Evolutionary conservation across 2,329 filamentous ascomycete species (phyloP), one percentile per base, ranked within the genome.

Genomic region (Paecilomyces sp.): DNA sequence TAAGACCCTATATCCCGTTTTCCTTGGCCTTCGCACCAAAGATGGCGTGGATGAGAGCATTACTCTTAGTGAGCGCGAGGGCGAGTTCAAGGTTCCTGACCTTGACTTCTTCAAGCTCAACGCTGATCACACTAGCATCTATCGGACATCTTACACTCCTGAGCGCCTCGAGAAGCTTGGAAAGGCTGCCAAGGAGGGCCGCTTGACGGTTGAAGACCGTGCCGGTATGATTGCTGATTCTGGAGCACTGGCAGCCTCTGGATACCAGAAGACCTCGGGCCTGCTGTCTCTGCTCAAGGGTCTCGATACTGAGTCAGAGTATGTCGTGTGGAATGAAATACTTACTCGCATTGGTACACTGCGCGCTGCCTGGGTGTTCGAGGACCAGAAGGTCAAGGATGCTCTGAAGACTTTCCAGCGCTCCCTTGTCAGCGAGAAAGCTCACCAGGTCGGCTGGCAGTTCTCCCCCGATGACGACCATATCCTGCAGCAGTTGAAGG

Each of bases 61-160:
- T 47, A 89, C 91, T 15, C 80, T 96, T 50, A 80, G 79, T 63
- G 81, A 86, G 64, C 88, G 93, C 47, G 91, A 96, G 75, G 83
- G 81, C 55, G 85, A 87, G 62, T 91, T 95, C 78, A 87, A 91
- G 77, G 74, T 97, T 28, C 84, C 89, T 22, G 85, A 89, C 69
- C 78, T 88, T 57, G 91, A 96, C 69, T 97, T 97, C 78, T 97
- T 89, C 86, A 97, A 97, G 82, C 80, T 97, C 62, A 97, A 97
- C 71, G 92, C 93, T 15, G 92, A 97, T 71, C 93, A 97, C 75
- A 92, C 91, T 24, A 90, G 90, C 65, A 88, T 97, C 64, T 97
- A 95, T 80, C 87, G 93, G 61, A 97, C 92, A 0, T 90, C 88
- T 0, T 97, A 97, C 78, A 83, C 86, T 1, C 88, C 91, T 1